Evolutionary conservation across 371 early-diverging fungal genomes (phyloP).

Genomic region (Mortierella sp.): DNA sequence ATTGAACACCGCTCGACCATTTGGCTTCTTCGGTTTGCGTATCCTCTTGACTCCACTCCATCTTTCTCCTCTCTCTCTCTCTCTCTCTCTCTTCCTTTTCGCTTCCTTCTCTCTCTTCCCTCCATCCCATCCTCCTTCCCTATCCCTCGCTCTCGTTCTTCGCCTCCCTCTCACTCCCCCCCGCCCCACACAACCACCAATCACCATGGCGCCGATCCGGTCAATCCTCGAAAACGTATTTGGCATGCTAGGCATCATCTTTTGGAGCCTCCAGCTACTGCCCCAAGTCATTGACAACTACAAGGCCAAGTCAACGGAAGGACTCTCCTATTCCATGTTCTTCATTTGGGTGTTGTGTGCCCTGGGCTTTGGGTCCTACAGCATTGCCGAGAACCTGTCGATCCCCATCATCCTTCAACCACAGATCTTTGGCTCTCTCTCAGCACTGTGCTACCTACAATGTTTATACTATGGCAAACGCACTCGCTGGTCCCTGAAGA

Average conservation of each 20-base stretch:
- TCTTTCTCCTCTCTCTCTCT: not conserved
- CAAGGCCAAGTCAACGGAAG: conserved; percentile 57
- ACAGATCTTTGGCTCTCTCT: conserved; percentile 59
- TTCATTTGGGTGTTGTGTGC: conserved; percentile 60
- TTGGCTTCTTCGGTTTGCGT: too few species aligned
- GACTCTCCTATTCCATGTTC: conserved; percentile 62
- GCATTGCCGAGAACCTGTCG: conserved; percentile 59
- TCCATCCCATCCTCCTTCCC: not conserved
- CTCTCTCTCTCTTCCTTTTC: not conserved
- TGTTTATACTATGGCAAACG: conserved; percentile 57
- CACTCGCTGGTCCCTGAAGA: conserved; percentile 15
- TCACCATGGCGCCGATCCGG: too few species aligned
- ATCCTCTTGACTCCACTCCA: not conserved
- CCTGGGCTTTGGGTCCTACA: conserved; percentile 59
- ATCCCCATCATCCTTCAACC: conserved; percentile 66
- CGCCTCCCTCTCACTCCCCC: too few species aligned
- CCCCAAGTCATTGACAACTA: conserved; percentile 60
- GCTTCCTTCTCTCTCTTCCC: not conserved
- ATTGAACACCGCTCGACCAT: too few species aligned
- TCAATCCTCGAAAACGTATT: conserved; percentile 59
- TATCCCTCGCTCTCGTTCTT: not conserved
- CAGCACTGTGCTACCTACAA: conserved; percentile 58
- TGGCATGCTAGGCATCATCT: conserved; percentile 63
- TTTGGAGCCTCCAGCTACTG: conserved; percentile 69
- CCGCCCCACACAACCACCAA: too few species aligned